Conservation (phyloP, 148 eudicot species). For the Rhododendron ferrugineum region DNA sequence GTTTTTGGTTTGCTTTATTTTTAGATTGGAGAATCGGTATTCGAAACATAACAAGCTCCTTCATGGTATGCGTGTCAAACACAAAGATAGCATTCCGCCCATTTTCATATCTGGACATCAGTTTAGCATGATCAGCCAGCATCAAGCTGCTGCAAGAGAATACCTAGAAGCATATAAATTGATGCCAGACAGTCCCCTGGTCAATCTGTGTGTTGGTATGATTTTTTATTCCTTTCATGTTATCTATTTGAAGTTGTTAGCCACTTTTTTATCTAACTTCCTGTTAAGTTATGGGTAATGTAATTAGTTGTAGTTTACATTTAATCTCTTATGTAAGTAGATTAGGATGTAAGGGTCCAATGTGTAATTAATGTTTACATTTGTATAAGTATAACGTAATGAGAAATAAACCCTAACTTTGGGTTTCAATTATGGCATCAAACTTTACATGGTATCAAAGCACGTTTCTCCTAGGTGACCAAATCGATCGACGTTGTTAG, state of each 20-base stretch:
- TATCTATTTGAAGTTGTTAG: neutral
- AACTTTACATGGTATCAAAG: too few species aligned
- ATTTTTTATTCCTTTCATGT: neutral
- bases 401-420: too few species aligned
- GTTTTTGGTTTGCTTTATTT: slow-evolving; percentile 17
- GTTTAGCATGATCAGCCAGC: slow-evolving; percentile 67
- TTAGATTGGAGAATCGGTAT: slow-evolving; percentile 54
- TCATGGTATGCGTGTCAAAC: slow-evolving; percentile 43
- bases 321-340: too few species aligned
- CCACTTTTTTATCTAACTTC: neutral
- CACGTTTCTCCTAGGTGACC: too few species aligned
- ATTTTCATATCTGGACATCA: slow-evolving; percentile 70
- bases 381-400: too few species aligned
- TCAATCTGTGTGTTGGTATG: slow-evolving; percentile 67
- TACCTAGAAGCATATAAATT: slow-evolving; percentile 82
- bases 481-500: too few species aligned
- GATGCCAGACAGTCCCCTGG: slow-evolving; percentile 75
- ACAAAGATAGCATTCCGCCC: slow-evolving; percentile 70
- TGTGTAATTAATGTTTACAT: too few species aligned
- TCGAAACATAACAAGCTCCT: slow-evolving; percentile 59
- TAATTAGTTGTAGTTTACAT: too few species aligned
- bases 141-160: slow-evolving; percentile 86
- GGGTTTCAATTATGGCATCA: too few species aligned
- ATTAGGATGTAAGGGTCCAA: too few species aligned
- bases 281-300: slow-evolving; percentile 11